A percentile compares a stretch with the other conserved stretches of the same genome.
Evolutionary conservation across 352 stramenopile genomes (phyloP).

Genomic region (Globisporangium irregulare): DNA sequence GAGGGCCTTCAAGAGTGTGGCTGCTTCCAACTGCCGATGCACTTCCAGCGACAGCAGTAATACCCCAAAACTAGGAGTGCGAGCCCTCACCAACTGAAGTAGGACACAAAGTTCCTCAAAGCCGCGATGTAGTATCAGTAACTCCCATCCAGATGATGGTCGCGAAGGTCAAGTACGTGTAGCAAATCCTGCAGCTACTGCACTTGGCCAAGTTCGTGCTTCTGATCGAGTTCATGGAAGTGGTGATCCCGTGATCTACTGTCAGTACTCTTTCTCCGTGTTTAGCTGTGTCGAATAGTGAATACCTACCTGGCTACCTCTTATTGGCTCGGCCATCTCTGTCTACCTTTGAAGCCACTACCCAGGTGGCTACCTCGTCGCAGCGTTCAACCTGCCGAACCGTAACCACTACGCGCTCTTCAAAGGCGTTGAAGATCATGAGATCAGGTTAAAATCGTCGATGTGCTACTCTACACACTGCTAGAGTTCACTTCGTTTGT

Average conservation of each 20-base stretch:
- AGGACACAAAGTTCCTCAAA: no score
- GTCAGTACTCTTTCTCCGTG: conserved; percentile 1
- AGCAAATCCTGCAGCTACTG: conserved; percentile 19
- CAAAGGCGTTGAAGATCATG: conserved; percentile 2
- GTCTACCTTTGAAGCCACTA: background rate
- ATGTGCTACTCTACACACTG: conserved; percentile 23
- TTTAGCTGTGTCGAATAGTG: no score
- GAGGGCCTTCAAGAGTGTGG: no score
- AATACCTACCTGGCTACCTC: no score
- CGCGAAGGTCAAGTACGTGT: conserved; percentile 12
- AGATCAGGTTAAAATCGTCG: conserved; percentile 16
- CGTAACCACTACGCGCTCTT: conserved; percentile 22
- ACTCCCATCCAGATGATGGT: background rate
- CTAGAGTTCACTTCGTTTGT: conserved; percentile 34
- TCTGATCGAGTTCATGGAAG: conserved; percentile 24
- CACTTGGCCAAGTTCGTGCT: conserved; percentile 25
- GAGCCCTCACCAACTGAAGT: no score
- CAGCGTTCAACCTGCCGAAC: conserved; percentile 23
- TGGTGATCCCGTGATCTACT: conserved; percentile 22
- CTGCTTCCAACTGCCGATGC: no score
- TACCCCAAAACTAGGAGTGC: no score
- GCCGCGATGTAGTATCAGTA: no score
- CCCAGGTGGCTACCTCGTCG: conserved; percentile 12
- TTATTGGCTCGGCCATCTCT: no score
- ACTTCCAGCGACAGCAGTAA: no score